A percentile compares a stretch with the other conserved stretches of the same genome.
These are phyloP conservation scores for Hypoxylon fuscum DNA, from an alignment of 495 filamentous ascomycete species.

Conservation along the genomic window DNA sequence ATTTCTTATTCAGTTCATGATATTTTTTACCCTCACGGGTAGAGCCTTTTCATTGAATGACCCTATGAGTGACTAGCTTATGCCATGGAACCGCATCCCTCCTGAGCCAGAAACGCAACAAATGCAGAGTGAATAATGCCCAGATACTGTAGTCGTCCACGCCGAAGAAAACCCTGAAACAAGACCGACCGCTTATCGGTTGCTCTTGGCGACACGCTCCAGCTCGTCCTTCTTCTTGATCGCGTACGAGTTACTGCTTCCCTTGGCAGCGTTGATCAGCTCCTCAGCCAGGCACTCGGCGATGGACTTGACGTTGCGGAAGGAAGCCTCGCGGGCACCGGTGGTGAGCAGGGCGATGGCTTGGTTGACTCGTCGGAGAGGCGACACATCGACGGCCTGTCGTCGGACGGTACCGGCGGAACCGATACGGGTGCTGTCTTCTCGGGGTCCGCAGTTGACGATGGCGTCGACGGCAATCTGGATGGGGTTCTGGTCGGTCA, in stretches of 20 bases:
- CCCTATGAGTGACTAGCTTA: slow-evolving; percentile 59
- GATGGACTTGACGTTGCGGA: slow-evolving; percentile 98
- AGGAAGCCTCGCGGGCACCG: slow-evolving; percentile 94
- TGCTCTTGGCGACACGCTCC: slow-evolving; percentile 99
- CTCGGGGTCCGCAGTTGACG: slow-evolving; percentile 99
- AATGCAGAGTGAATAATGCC: slow-evolving; percentile 61
- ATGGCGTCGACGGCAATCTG: slow-evolving; percentile 99
- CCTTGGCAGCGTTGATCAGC: slow-evolving; percentile 99
- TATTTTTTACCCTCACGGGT: slow-evolving; percentile 43
- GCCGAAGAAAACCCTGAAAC: slow-evolving; percentile 53
- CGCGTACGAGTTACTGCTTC: slow-evolving; percentile 98
- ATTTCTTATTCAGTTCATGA: slow-evolving; percentile 49
- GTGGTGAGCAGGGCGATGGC: slow-evolving; percentile 97
- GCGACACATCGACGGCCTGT: slow-evolving; percentile 99
- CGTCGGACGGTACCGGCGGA: slow-evolving; percentile 99
- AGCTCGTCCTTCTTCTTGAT: slow-evolving; percentile 99
- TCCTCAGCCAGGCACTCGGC: slow-evolving; percentile 99
- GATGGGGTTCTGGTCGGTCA: slow-evolving; percentile 99
- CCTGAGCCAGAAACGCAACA: slow-evolving; percentile 58
- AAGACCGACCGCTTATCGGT: slow-evolving; percentile 75
- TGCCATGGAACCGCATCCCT: slow-evolving; percentile 57
- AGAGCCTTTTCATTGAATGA: slow-evolving; percentile 54
- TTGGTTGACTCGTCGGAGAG: slow-evolving; percentile 99
- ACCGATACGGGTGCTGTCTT: slow-evolving; percentile 99
- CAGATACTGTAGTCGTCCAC: slow-evolving; percentile 57